These are phyloP conservation scores for Saccharomycopsis hybrid DNA, from an alignment of 1,139 yeast species.

Conservation along the genomic window DNA sequence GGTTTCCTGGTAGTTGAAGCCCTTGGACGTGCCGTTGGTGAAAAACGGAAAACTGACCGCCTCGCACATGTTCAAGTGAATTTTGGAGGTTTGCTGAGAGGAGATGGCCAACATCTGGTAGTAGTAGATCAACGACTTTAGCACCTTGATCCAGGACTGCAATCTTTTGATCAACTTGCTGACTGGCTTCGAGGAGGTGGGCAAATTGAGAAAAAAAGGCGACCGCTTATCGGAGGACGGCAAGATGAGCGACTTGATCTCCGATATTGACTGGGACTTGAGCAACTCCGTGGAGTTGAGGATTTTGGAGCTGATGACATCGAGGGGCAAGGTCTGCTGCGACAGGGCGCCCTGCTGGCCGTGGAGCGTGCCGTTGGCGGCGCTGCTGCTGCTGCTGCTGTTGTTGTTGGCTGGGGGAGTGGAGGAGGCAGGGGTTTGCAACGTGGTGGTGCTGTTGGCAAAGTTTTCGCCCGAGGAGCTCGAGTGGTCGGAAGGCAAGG, in stretches of 20 bases:
- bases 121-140: constrained; percentile 56
- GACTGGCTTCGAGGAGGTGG: constrained; percentile 11
- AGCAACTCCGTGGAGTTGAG: constrained; percentile 3
- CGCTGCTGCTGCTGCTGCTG: too few relatives aligned
- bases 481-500: too few relatives aligned
- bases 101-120: constrained; percentile 57
- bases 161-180: constrained; percentile 40
- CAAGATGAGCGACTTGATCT: constrained; percentile 6
- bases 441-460: too few relatives aligned
- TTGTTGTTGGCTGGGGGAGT: too few relatives aligned
- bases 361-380: too few relatives aligned
- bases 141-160: constrained; percentile 63
- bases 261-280: neutral
- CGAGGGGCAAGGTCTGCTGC: neutral
- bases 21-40: constrained; percentile 27
- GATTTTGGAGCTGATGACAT: constrained; percentile 1
- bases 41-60: constrained; percentile 52
- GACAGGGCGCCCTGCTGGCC: neutral
- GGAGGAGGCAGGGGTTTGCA: too few relatives aligned
- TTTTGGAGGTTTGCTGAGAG: constrained; percentile 62
- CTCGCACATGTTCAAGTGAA: constrained; percentile 55
- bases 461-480: too few relatives aligned
- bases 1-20: constrained; percentile 15
- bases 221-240: constrained; percentile 14
- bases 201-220: constrained; percentile 16